Conservation (phyloP, 352 stramenopile genomes). For the Pythium rishiriense region DNA sequence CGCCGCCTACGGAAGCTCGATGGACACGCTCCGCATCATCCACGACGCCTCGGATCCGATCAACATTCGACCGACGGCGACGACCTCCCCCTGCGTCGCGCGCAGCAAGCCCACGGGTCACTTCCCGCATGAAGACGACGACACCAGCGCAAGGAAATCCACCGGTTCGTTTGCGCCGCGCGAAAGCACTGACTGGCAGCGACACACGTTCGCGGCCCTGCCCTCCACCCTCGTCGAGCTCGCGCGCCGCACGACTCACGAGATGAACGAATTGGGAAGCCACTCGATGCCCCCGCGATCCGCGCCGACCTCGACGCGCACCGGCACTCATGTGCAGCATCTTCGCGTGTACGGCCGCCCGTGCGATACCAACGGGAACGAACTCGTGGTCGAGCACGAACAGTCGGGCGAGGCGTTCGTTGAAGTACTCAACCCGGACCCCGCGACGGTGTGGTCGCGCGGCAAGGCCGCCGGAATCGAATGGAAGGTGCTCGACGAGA, state of each 20-base stretch:
- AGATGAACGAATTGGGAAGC: conserved; percentile 14
- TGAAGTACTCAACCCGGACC: conserved; percentile 38
- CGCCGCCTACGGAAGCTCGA: conserved; percentile 19
- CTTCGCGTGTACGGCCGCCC: conserved; percentile 49
- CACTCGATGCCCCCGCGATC: conserved; percentile 24
- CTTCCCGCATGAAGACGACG: conserved; percentile 20
- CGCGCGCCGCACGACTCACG: conserved; percentile 17
- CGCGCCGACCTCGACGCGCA: conserved; percentile 22
- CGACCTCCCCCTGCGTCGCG: conserved; percentile 20
- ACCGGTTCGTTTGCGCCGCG: conserved; percentile 14
- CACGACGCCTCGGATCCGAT: conserved; percentile 27
- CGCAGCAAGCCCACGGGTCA: conserved; percentile 8
- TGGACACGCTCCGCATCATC: conserved; percentile 27
- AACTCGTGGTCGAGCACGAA: conserved; percentile 29
- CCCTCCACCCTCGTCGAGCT: conserved; percentile 22
- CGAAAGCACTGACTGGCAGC: conserved; percentile 14
- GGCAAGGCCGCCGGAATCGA: conserved; percentile 69
- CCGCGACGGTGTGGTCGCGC: conserved; percentile 66
- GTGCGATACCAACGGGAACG: conserved; percentile 10
- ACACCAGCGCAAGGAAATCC: conserved; percentile 3
- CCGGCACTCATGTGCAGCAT: conserved; percentile 50
- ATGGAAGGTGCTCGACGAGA: conserved; percentile 66
- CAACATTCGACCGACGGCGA: conserved; percentile 21
- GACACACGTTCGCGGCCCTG: conserved; percentile 28
- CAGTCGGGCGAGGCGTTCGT: conserved; percentile 40